Evolutionary conservation across 2,329 filamentous ascomycete genomes (phyloP), one percentile per base, ranked within the genome.

Genomic region (Aspergillus nomiae): DNA sequence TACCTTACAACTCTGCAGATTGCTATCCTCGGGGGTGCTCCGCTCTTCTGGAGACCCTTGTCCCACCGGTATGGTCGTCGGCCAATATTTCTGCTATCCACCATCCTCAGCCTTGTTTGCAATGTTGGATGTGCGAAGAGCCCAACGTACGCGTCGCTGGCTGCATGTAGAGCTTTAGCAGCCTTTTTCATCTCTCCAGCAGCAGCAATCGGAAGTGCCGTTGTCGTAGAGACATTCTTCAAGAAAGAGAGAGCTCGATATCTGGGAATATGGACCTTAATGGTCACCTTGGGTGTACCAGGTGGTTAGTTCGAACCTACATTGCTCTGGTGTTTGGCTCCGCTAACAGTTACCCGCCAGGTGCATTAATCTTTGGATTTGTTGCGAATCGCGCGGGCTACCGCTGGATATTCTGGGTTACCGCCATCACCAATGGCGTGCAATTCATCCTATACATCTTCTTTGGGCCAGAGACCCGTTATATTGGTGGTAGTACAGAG

Each of bases 1-100:
- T 88, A 87, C 67, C 77, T 88, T 38, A 85, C 83, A 0, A 84
- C 84, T 1, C 72, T 86, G n/a, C 81, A 84, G 58, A 87, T 86
- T 53, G 81, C 81, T 3, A 79, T 87, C 7, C 75, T 86, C 0
- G 85, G 85, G 12, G 81, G 75, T 9, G 82, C 80, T 0, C 85
- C 85, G 0, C 74, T 88, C 0, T 81, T 88, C 68, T 87, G 85
- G 85, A 81, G 82, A 32, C 85, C 85, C 0, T 70, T 88, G 2
- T 83, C 84, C 0, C 81, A 84, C 41, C 77, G 80, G 6, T 87
- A 80, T 63, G 85, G 85, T 4, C 81, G 86, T 8, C 80, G 84
- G 8, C 84, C 85, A 3, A 81, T 87, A 32, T 86, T 85, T 71
- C 75, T 87, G 43, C 70, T 86, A 46, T 86, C 84, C 1, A 73